Base-by-base conservation (phyloP, 148 eudicot species). In the Agrostemma githago region DNA sequence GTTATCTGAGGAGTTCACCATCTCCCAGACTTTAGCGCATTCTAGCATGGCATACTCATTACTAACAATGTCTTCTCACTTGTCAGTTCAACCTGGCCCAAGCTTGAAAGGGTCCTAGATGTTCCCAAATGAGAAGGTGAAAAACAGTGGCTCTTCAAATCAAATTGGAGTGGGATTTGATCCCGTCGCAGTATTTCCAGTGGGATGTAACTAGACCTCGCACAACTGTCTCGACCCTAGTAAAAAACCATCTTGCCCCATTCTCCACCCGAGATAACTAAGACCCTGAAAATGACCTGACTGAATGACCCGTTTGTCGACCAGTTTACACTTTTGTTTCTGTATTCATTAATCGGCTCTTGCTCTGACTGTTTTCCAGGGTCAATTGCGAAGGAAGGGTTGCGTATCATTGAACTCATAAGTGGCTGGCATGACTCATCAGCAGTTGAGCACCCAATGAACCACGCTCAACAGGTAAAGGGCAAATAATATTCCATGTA, bases 381-480 rank as follows among this genome's bases (percentile, higher is more conserved):
- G 56, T 51, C 56, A 9, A 51, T 9, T 48, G 53, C 53, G 11
- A 3, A 48, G 53, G 53, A 48, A 48, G 7, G 53, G 53, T 48
- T 48, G 53, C 53, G 11, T 48, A 48, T 48, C 14, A 4, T 51
- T 12, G 56, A 51, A 51, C 17, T 26, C 19, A 34, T 26, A 61
- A 70, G 7, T 69, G 34, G 34, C 53, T 69, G 53, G 60, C 72
- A 69, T 48, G 70, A 26, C 43, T 41, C 17, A 42, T 37, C 43
- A 64, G 43, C 34, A 60, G 64, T 60, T 21, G 81, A 79, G 64
- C 61, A 20, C 57, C 72, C 74, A 79, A 17, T 7, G 44, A 78
- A 68, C 76, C 76, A 64, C 76, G 76, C 76, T 72, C 46, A 79
- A 69, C 26, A 79, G 76, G 72, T 71, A 80, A 80, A 76, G 74